These are phyloP conservation scores for Taiozyma sp. DNA, from an alignment of 1,139 yeast genomes.

Conservation along the genomic window DNA sequence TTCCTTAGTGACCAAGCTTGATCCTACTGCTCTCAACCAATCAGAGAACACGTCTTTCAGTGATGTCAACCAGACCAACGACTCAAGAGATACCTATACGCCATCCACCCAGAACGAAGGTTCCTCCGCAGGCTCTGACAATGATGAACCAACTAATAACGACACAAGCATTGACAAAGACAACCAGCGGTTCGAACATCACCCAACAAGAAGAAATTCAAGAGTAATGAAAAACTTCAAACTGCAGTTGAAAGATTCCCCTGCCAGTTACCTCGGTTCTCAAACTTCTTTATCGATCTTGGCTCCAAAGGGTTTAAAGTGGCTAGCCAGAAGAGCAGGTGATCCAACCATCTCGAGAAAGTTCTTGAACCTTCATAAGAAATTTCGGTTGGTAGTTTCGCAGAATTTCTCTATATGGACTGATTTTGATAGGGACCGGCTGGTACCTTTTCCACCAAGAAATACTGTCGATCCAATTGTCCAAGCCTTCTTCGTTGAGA, in stretches of 20 bases:
- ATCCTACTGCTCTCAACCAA: conserved; percentile 1
- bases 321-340: conserved; percentile 33
- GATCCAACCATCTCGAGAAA: conserved; percentile 21
- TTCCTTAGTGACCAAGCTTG: conserved; percentile 14
- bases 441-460: conserved; percentile 27
- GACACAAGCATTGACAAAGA: background rate
- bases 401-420: conserved; percentile 26
- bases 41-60: background rate
- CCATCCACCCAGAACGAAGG: background rate
- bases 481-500: conserved; percentile 15
- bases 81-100: background rate
- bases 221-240: background rate
- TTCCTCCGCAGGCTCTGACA: background rate
- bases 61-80: no score
- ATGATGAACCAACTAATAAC: background rate
- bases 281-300: conserved; percentile 33
- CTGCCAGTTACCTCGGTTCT: conserved; percentile 18
- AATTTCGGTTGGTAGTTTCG: conserved; percentile 19
- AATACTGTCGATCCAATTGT: conserved; percentile 17
- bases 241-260: background rate
- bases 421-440: conserved; percentile 23
- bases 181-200: background rate
- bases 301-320: conserved; percentile 33
- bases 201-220: background rate
- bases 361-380: conserved; percentile 19